Percentiles rank a stretch among this genome's conserved stretches.
phyloP scores from a whole-genome alignment of 2,329 filamentous ascomycete species.

The Colletotrichum cereale region DNA sequence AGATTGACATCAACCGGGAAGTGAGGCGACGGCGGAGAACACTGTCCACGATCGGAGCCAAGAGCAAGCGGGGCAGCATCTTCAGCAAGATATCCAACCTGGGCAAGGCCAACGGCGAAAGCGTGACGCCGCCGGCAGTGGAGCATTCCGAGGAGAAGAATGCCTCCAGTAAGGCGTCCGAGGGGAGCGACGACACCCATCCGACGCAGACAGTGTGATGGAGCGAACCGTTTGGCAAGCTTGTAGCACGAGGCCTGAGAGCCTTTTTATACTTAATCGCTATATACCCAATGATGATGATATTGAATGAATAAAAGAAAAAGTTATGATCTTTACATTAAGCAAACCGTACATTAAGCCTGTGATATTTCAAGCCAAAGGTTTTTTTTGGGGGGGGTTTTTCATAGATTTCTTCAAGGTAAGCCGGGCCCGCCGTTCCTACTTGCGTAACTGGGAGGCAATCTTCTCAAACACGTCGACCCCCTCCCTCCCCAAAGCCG shows the following conservation, averaged over 20 bases:
- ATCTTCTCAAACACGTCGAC: slow-evolving; percentile 73
- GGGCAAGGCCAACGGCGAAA: slow-evolving; percentile 33
- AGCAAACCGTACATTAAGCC: too few species aligned
- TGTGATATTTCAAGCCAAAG: not conserved
- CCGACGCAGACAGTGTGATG: slow-evolving; percentile 32
- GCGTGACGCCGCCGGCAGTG: slow-evolving; percentile 29
- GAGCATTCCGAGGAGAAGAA: slow-evolving; percentile 37
- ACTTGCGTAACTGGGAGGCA: slow-evolving; percentile 27
- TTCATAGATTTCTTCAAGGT: too few species aligned
- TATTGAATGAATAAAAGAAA: slow-evolving; percentile 28
- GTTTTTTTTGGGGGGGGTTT: too few species aligned
- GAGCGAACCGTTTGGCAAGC: slow-evolving; percentile 19
- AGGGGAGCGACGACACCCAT: slow-evolving; percentile 30
- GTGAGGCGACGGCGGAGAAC: slow-evolving; percentile 25
- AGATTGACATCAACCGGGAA: slow-evolving; percentile 33
- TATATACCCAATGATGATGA: slow-evolving; percentile 41
- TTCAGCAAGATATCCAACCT: slow-evolving; percentile 36
- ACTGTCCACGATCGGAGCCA: slow-evolving; percentile 27
- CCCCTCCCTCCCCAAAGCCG: slow-evolving; percentile 75
- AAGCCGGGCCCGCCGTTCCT: not conserved
- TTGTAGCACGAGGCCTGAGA: slow-evolving; percentile 15
- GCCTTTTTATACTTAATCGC: slow-evolving; percentile 35
- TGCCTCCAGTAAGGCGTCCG: slow-evolving; percentile 30
- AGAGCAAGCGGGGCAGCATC: slow-evolving; percentile 30
- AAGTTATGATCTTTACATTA: not conserved